A percentile compares a stretch with the other conserved stretches of the same genome.
Conservation (phyloP, 352 stramenopile genomes). For the Nothophytophthora sp. region DNA sequence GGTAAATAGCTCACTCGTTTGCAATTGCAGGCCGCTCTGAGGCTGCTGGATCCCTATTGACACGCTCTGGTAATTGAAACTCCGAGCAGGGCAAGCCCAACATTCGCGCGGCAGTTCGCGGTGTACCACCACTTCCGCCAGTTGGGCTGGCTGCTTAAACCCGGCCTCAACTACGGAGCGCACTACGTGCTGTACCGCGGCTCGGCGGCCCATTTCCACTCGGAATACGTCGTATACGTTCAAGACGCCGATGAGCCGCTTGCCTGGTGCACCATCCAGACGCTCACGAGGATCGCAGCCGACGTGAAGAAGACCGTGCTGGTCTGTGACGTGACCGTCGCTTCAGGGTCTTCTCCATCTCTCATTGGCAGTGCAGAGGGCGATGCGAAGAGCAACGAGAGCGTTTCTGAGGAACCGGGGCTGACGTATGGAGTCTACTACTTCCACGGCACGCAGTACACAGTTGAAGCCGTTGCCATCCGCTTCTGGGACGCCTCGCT, state of each 20-base stretch:
- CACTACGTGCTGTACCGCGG: conserved; percentile 71
- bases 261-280: conserved; percentile 61
- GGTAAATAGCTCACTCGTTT: conserved; percentile 17
- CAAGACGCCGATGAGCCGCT: conserved; percentile 6
- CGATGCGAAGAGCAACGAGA: neutral
- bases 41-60: no score
- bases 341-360: neutral
- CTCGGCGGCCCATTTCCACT: conserved; percentile 54
- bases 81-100: conserved; percentile 15
- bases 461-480: conserved; percentile 43
- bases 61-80: conserved; percentile 1
- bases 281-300: conserved; percentile 66
- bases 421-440: conserved; percentile 34
- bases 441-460: conserved; percentile 35
- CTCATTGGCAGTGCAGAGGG: neutral
- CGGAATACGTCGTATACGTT: conserved; percentile 77
- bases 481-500: conserved; percentile 56
- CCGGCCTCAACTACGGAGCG: conserved; percentile 75
- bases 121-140: conserved; percentile 67
- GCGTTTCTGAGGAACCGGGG: neutral
- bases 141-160: conserved; percentile 47
- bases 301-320: conserved; percentile 85
- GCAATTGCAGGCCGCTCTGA: no score
- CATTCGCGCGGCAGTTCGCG: conserved; percentile 43
- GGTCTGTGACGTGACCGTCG: conserved; percentile 44